Conservation (phyloP, 2,329 filamentous ascomycete genomes). For the Cordyceps farinosa region DNA sequence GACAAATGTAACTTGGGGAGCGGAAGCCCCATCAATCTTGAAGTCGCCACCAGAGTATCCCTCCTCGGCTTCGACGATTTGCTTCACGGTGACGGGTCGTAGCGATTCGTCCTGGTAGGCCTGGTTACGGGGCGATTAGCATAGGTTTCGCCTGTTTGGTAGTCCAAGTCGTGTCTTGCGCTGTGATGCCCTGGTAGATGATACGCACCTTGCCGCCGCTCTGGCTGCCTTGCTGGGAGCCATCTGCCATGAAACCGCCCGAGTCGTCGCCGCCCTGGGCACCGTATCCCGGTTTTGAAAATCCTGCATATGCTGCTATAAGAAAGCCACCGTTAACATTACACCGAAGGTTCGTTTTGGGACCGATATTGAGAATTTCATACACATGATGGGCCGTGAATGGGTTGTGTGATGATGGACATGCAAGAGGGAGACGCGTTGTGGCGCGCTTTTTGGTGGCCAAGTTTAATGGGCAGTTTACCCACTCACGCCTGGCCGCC, state of each 20-base stretch:
- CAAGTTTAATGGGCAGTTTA: slow-evolving; percentile 28
- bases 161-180: background rate
- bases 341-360: background rate
- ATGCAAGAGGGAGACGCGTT: slow-evolving; percentile 30
- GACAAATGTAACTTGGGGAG: slow-evolving; percentile 74
- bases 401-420: slow-evolving; percentile 20
- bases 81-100: slow-evolving; percentile 92
- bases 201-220: slow-evolving; percentile 43
- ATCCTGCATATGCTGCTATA: slow-evolving; percentile 49
- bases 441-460: slow-evolving; percentile 26
- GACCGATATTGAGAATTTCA: slow-evolving; percentile 8
- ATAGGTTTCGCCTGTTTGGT: background rate
- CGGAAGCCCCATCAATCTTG: slow-evolving; percentile 72
- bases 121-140: slow-evolving; percentile 29
- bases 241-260: slow-evolving; percentile 59
- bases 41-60: slow-evolving; percentile 71
- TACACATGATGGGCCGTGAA: slow-evolving; percentile 33
- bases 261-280: slow-evolving; percentile 56
- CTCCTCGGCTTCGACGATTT: slow-evolving; percentile 79
- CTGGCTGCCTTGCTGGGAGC: slow-evolving; percentile 58
- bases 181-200: no score
- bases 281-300: slow-evolving; percentile 46
- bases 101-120: slow-evolving; percentile 77
- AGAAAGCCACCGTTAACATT: slow-evolving; percentile 13
- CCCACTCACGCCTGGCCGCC: background rate